Percentiles rank a stretch among this genome's conserved stretches.
Conservation (phyloP, 2,329 filamentous ascomycete genomes). For the Sclerotinia subarctica region DNA sequence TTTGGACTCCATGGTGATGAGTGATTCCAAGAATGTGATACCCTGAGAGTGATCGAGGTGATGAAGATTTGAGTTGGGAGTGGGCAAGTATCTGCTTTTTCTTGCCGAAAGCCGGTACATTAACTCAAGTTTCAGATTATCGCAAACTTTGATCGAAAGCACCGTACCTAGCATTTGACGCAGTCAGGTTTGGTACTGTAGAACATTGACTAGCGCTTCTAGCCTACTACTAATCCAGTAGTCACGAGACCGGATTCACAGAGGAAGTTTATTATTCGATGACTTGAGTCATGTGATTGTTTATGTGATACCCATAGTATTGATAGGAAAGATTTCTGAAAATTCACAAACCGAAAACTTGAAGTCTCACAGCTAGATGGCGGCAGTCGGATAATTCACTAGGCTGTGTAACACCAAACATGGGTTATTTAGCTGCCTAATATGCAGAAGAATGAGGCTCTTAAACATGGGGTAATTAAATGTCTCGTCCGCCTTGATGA, state of each 20-base stretch:
- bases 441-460: background rate
- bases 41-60: background rate
- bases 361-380: background rate
- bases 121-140: background rate
- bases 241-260: background rate
- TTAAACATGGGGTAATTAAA: background rate
- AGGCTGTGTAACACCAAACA: background rate
- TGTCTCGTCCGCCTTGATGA: background rate
- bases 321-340: background rate
- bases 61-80: background rate
- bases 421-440: slow-evolving; percentile 2
- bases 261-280: background rate
- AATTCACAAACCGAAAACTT: background rate
- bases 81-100: background rate
- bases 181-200: background rate
- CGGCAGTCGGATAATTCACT: background rate
- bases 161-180: background rate
- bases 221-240: background rate
- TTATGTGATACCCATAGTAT: background rate
- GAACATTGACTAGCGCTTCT: background rate
- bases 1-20: slow-evolving; percentile 30
- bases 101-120: background rate
- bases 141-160: background rate
- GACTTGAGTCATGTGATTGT: background rate
- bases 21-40: background rate